Percentiles rank a stretch among this genome's conserved stretches.
Evolutionary conservation across 2,329 filamentous ascomycete genomes (phyloP).

Genomic region (Pseudogymnoascus sp.): DNA sequence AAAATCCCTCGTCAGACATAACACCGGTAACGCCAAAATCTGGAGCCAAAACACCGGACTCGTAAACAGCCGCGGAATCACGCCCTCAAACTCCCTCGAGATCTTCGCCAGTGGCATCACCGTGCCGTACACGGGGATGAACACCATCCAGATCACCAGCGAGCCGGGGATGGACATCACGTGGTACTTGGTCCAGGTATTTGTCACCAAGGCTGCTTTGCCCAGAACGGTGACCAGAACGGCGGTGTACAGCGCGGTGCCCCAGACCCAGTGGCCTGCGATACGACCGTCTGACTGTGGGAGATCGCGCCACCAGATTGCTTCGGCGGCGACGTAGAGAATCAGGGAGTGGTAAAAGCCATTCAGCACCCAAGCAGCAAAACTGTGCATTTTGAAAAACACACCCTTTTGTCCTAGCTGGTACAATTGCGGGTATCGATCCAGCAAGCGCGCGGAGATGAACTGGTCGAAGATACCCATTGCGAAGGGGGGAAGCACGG

Average conservation of each 20-base stretch:
- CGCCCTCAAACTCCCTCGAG: constrained; percentile 77
- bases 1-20: constrained; percentile 84
- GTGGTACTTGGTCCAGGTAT: constrained; percentile 98
- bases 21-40: constrained; percentile 67
- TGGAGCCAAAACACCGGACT: constrained; percentile 90
- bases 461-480: constrained; percentile 97
- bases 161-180: constrained; percentile 92
- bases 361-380: constrained; percentile 86
- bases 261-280: constrained; percentile 97
- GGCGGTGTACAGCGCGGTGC: constrained; percentile 86
- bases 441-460: constrained; percentile 85
- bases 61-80: constrained; percentile 72
- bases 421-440: constrained; percentile 95
- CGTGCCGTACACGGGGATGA: constrained; percentile 80
- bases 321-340: constrained; percentile 77
- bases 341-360: constrained; percentile 93
- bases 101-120: constrained; percentile 78
- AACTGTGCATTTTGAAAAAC: constrained; percentile 91
- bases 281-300: constrained; percentile 71
- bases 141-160: constrained; percentile 84
- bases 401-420: constrained; percentile 84
- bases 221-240: constrained; percentile 89
- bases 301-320: constrained; percentile 77
- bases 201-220: constrained; percentile 91
- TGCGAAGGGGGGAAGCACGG: constrained; percentile 83